phyloP scores from a whole-genome alignment of 768 basidiomycete species.

The Hygrophorus pudorinus region DNA sequence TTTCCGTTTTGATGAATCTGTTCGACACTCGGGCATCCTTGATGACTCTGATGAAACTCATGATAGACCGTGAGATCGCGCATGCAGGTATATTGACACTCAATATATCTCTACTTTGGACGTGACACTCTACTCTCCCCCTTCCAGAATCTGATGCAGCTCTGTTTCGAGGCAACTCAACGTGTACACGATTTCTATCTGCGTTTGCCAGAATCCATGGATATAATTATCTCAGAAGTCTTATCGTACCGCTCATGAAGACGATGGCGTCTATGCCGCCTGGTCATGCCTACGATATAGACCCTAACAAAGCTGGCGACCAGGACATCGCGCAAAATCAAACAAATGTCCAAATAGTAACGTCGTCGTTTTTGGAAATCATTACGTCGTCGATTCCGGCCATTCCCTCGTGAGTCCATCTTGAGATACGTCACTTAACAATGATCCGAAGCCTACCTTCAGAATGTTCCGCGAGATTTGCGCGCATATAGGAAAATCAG shows the following conservation, averaged over 20 bases:
- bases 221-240: constrained; percentile 78
- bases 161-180: constrained; percentile 85
- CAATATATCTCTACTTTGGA: background rate
- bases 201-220: constrained; percentile 85
- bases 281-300: constrained; percentile 70
- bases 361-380: constrained; percentile 65
- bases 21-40: constrained; percentile 72
- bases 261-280: constrained; percentile 63
- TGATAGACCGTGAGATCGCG: constrained; percentile 80
- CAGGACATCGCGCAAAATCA: constrained; percentile 61
- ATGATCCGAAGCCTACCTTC: constrained; percentile 7
- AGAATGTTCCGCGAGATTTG: constrained; percentile 87
- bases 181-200: constrained; percentile 78
- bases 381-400: constrained; percentile 60
- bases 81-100: constrained; percentile 44
- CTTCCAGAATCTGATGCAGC: constrained; percentile 62
- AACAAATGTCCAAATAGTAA: constrained; percentile 61
- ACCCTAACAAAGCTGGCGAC: constrained; percentile 49
- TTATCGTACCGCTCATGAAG: constrained; percentile 70
- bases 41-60: constrained; percentile 64
- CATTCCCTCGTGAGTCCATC: constrained; percentile 58
- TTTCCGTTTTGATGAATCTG: constrained; percentile 74
- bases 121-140: constrained; percentile 5
- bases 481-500: constrained; percentile 65
- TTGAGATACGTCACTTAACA: background rate